These are phyloP conservation scores for Aureobasidium sp. DNA, from an alignment of 2,329 filamentous ascomycete species.

Conservation along the genomic window DNA sequence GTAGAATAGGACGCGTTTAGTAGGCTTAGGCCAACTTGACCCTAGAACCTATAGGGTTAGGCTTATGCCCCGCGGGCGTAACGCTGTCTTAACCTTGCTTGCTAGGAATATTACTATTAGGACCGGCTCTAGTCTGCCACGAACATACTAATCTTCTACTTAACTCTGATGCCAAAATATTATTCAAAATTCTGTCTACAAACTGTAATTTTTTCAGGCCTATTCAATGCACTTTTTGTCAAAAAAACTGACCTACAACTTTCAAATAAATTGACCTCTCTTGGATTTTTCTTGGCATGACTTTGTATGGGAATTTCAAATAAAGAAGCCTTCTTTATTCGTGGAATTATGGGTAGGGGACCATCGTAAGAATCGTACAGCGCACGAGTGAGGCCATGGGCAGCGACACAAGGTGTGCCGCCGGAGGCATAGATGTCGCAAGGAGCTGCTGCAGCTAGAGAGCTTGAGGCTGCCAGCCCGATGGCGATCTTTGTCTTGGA, in stretches of 20 bases:
- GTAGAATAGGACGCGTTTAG: neutral
- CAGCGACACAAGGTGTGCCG: slow-evolving; percentile 55
- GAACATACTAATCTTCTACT: neutral
- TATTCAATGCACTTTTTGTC: no score
- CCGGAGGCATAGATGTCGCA: slow-evolving; percentile 56
- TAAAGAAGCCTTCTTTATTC: neutral
- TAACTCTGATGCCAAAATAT: neutral
- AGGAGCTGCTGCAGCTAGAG: slow-evolving; percentile 47
- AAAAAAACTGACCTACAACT: no score
- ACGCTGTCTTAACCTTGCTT: neutral
- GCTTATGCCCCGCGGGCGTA: neutral
- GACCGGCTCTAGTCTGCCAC: neutral
- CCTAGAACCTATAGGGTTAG: neutral
- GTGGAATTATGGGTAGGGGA: slow-evolving; percentile 30
- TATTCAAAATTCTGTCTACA: neutral
- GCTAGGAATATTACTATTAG: neutral
- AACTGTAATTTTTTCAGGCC: no score
- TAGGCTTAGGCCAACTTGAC: neutral
- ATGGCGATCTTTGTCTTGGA: neutral
- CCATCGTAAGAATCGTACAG: slow-evolving; percentile 50
- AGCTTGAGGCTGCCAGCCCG: neutral
- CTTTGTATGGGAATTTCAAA: slow-evolving; percentile 35
- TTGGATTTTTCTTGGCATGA: neutral
- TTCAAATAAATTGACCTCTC: no score
- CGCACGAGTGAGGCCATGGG: slow-evolving; percentile 57